These are phyloP conservation scores for Apiotrichum siamense DNA, from an alignment of 1,284 basidiomycete species.

Conservation along the genomic window DNA sequence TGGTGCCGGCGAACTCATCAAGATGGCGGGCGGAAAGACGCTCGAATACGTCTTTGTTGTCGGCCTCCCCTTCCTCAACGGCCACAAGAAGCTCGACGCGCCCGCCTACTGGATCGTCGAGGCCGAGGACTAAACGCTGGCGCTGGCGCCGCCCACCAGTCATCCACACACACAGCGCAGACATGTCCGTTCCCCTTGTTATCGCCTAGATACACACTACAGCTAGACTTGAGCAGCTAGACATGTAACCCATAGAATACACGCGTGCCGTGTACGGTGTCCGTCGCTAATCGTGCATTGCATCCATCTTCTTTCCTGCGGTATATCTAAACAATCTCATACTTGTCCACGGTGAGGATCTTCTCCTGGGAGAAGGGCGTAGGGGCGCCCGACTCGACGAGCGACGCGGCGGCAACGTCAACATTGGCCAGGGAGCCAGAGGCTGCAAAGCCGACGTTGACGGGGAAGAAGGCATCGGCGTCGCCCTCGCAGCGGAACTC, in stretches of 20 bases:
- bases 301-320: background rate
- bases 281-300: constrained; percentile 2
- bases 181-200: too few species aligned
- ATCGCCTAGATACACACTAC: too few species aligned
- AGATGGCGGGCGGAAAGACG: constrained; percentile 72
- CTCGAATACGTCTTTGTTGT: constrained; percentile 94
- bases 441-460: constrained; percentile 73
- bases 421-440: constrained; percentile 71
- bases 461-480: constrained; percentile 89
- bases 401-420: constrained; percentile 55
- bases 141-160: background rate
- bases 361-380: constrained; percentile 72
- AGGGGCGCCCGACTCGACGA: constrained; percentile 57
- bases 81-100: constrained; percentile 70
- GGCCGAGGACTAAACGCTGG: constrained; percentile 57
- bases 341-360: constrained; percentile 65
- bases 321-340: constrained; percentile 48
- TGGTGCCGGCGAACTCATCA: constrained; percentile 86
- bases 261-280: background rate
- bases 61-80: constrained; percentile 77
- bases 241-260: too few species aligned
- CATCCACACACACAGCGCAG: too few species aligned
- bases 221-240: too few species aligned
- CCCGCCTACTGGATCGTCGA: constrained; percentile 81
- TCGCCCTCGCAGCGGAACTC: constrained; percentile 80